phyloP scores from a whole-genome alignment of 352 stramenopile genomes.

The Globisporangium splendens region DNA sequence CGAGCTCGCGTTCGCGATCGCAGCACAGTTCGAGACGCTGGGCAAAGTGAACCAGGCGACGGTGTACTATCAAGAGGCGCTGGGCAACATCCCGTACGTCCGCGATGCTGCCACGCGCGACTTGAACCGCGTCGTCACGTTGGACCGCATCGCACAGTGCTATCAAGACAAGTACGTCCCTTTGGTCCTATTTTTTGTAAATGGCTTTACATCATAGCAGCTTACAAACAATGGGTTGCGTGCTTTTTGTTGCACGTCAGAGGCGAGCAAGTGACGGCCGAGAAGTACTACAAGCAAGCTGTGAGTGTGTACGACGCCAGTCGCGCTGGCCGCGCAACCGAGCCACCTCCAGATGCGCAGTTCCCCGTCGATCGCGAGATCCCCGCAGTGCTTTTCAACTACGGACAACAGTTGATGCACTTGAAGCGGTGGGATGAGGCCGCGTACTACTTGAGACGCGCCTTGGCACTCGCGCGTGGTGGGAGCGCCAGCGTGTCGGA shows the following conservation, averaged over 20 bases:
- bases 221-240: background rate
- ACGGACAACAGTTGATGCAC: slow-evolving; percentile 26
- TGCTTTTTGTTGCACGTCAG: slow-evolving; percentile 7
- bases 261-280: slow-evolving; percentile 25
- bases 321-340: background rate
- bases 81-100: slow-evolving; percentile 44
- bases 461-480: slow-evolving; percentile 1
- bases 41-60: slow-evolving; percentile 35
- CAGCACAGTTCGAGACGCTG: slow-evolving; percentile 69
- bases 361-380: slow-evolving; percentile 21
- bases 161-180: slow-evolving; percentile 60
- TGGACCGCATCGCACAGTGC: slow-evolving; percentile 75
- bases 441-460: background rate
- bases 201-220: background rate
- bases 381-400: slow-evolving; percentile 28
- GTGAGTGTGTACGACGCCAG: slow-evolving; percentile 24
- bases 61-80: slow-evolving; percentile 67
- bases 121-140: slow-evolving; percentile 54
- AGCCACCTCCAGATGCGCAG: background rate
- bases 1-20: slow-evolving; percentile 70
- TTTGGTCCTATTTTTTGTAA: background rate
- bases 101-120: slow-evolving; percentile 26
- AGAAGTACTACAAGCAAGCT: slow-evolving; percentile 41
- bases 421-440: slow-evolving; percentile 27
- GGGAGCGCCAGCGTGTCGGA: background rate